Percentiles rank a stretch among this genome's conserved stretches.
phyloP scores from a whole-genome alignment of 148 eudicot genomes.

The Rhododendron mucronatum region DNA sequence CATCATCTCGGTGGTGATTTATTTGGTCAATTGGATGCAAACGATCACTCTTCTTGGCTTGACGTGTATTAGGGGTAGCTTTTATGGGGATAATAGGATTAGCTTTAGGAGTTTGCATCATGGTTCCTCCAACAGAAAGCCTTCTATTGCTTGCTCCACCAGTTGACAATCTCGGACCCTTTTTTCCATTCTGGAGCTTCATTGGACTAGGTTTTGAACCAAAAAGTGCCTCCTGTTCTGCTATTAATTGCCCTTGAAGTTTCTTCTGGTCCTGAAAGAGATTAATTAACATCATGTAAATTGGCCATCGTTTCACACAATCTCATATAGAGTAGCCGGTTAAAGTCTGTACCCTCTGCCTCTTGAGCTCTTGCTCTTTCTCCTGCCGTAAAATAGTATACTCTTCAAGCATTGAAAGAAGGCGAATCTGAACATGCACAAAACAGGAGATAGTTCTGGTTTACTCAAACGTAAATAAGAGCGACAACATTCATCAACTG shows the following conservation, averaged over 20 bases:
- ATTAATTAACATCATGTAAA: background rate
- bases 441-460: constrained; percentile 2
- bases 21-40: constrained; percentile 24
- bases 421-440: constrained; percentile 46
- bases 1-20: constrained; percentile 36
- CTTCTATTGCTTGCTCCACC: constrained; percentile 60
- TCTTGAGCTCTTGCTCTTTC: constrained; percentile 73
- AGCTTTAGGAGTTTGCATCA: constrained; percentile 53
- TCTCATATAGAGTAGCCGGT: background rate
- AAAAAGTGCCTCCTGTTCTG: constrained; percentile 76
- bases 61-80: constrained; percentile 69
- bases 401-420: constrained; percentile 80
- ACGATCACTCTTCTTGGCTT: constrained; percentile 44
- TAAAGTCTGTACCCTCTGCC: constrained; percentile 61
- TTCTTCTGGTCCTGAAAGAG: constrained; percentile 85
- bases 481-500: background rate
- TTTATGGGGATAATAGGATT: constrained; percentile 40
- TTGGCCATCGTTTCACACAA: background rate
- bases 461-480: background rate
- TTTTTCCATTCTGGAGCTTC: constrained; percentile 67
- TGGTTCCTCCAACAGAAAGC: constrained; percentile 55
- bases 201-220: constrained; percentile 91
- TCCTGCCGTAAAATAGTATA: constrained; percentile 55
- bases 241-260: constrained; percentile 72
- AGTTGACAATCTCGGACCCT: constrained; percentile 50